Conservation (phyloP, 306 rosid genomes). For the Trichosanthes cucumerina region DNA sequence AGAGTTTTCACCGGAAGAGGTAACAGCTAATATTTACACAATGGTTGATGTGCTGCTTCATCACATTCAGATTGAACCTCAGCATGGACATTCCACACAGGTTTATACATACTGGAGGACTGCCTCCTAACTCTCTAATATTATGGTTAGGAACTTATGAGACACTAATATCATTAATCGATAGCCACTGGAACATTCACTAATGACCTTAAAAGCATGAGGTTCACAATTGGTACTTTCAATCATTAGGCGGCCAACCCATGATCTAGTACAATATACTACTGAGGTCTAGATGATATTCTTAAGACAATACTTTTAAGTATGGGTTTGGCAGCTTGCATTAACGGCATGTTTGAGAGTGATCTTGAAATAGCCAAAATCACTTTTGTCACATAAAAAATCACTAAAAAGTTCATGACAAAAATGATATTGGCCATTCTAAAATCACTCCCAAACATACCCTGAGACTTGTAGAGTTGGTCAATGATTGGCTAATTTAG, state of each 20-base stretch:
- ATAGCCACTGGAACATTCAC: not conserved
- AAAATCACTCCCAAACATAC: no score
- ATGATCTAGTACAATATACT: not conserved
- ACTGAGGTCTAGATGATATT: not conserved
- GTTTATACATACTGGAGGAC: slow-evolving; percentile 20
- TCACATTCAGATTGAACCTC: slow-evolving; percentile 84
- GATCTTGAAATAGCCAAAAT: no score
- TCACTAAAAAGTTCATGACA: no score
- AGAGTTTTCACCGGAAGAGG: slow-evolving; percentile 92
- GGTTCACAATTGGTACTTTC: not conserved
- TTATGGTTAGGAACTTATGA: not conserved
- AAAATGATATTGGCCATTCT: no score
- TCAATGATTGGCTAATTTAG: not conserved
- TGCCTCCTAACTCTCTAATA: not conserved
- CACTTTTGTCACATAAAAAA: no score
- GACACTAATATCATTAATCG: not conserved
- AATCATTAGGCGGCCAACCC: not conserved
- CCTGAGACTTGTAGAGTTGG: not conserved
- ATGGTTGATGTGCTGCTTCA: slow-evolving; percentile 97
- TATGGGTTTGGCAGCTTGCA: not conserved
- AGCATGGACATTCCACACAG: slow-evolving; percentile 78
- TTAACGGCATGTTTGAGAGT: not conserved
- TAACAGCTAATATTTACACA: slow-evolving; percentile 78
- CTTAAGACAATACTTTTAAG: not conserved
- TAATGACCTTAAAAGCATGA: not conserved